phyloP scores from a whole-genome alignment of 2,329 filamentous ascomycete genomes.

The Cladosporium austrohemisphaericum region DNA sequence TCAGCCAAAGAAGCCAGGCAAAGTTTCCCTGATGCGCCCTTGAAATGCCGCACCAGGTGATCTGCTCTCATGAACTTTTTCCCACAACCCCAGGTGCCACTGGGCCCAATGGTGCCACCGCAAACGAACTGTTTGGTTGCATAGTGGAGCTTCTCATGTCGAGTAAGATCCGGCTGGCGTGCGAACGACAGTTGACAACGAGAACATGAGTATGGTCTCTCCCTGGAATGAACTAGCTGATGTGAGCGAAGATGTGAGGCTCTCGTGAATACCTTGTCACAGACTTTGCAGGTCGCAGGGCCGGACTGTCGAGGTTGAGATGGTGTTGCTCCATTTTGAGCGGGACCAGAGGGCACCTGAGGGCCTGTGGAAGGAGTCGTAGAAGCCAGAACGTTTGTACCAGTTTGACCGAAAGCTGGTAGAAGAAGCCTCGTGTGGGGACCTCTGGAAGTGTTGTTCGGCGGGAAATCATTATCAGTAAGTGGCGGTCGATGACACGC shows the following conservation, averaged over 20 bases:
- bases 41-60: neutral
- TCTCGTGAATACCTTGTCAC: neutral
- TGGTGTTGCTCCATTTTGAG: too few species aligned
- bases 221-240: neutral
- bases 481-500: slow-evolving; percentile 3
- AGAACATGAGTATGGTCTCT: neutral
- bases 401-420: too few species aligned
- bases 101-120: neutral
- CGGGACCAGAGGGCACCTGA: too few species aligned
- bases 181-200: neutral
- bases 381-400: too few species aligned
- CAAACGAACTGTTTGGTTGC: neutral
- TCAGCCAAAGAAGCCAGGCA: neutral
- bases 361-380: neutral
- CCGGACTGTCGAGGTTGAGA: neutral
- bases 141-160: neutral
- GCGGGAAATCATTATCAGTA: slow-evolving; percentile 6
- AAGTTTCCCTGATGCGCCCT: neutral
- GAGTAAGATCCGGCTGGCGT: neutral
- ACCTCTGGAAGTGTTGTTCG: too few species aligned
- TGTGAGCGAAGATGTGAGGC: neutral
- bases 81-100: neutral
- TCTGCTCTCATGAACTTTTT: neutral
- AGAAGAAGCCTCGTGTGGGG: too few species aligned
- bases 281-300: neutral